Percentiles rank a stretch among this genome's conserved stretches.
These are phyloP conservation scores for Athelia psychrophila DNA, from an alignment of 1,284 basidiomycete species.

Conservation along the genomic window DNA sequence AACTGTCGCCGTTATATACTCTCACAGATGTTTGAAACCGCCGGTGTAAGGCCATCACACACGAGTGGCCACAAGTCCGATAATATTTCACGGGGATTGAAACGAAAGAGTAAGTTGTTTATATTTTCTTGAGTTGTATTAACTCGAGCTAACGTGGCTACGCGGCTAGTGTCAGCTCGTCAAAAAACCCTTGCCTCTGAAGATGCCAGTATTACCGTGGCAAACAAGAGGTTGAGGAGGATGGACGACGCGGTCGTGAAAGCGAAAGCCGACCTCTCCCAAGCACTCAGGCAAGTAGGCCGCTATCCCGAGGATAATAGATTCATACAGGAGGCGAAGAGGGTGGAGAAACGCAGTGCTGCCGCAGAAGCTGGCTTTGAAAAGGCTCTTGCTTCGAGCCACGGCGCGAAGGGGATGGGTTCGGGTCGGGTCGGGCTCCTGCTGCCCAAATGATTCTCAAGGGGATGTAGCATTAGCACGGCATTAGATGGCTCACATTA, in stretches of 20 bases:
- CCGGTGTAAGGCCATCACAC: not conserved
- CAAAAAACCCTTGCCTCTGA: not conserved
- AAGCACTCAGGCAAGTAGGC: not conserved
- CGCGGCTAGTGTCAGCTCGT: not conserved
- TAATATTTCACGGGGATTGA: not conserved
- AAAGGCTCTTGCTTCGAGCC: not conserved
- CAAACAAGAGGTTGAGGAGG: not conserved
- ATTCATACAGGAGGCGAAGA: not conserved
- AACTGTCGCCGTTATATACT: not conserved
- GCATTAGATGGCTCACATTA: no score
- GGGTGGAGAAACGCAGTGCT: not conserved
- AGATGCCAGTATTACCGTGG: not conserved
- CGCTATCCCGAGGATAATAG: not conserved
- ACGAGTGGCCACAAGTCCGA: not conserved
- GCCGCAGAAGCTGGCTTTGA: not conserved
- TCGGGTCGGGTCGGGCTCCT: not conserved
- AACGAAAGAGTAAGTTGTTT: not conserved
- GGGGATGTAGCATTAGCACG: no score
- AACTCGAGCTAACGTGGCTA: not conserved
- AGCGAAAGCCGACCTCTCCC: not conserved
- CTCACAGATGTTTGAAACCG: not conserved
- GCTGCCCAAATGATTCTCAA: not conserved
- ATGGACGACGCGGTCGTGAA: not conserved
- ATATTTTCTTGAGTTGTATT: not conserved
- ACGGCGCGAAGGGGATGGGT: not conserved